Conservation (phyloP, 2,329 filamentous ascomycete genomes). For the Sclerotinia sclerotiorum region DNA sequence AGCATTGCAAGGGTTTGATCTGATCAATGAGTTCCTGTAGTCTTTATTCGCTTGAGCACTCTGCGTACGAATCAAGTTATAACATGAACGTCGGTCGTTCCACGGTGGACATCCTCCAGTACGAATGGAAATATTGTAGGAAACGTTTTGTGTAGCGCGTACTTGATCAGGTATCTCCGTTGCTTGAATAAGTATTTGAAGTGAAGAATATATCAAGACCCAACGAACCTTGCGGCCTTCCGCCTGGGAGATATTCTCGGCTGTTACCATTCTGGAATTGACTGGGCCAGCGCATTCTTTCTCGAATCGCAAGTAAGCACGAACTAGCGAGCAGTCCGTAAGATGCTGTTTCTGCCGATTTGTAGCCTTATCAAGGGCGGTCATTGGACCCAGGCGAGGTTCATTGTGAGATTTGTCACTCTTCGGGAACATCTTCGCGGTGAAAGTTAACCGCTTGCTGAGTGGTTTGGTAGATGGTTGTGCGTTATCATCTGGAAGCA, state of each 20-base stretch:
- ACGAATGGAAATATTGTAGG: conserved; percentile 50
- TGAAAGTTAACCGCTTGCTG: conserved; percentile 32
- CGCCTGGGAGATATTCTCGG: conserved; percentile 56
- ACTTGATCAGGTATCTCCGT: conserved; percentile 63
- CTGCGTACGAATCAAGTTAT: conserved; percentile 29
- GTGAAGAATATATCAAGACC: conserved; percentile 71
- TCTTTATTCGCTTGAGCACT: conserved; percentile 30
- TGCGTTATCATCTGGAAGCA: conserved; percentile 52
- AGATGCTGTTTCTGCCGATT: conserved; percentile 44
- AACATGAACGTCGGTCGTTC: conserved; percentile 30
- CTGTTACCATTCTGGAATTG: conserved; percentile 55
- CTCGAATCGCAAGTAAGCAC: conserved; percentile 70
- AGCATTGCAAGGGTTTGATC: conserved; percentile 3
- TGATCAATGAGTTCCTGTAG: conserved; percentile 14
- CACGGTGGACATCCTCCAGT: conserved; percentile 36
- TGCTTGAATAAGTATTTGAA: conserved; percentile 69
- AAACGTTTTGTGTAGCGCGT: conserved; percentile 52
- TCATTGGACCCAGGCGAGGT: conserved; percentile 50
- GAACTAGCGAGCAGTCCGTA: conserved; percentile 54
- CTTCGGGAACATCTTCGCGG: conserved; percentile 29
- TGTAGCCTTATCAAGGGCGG: conserved; percentile 52
- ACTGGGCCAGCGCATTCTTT: conserved; percentile 51
- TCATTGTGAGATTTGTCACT: conserved; percentile 49
- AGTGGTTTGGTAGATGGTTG: conserved; percentile 33
- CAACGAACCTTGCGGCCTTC: conserved; percentile 77